Evolutionary conservation across 169 alveolate genomes (phyloP).

Genomic region (Babesia divergens): DNA sequence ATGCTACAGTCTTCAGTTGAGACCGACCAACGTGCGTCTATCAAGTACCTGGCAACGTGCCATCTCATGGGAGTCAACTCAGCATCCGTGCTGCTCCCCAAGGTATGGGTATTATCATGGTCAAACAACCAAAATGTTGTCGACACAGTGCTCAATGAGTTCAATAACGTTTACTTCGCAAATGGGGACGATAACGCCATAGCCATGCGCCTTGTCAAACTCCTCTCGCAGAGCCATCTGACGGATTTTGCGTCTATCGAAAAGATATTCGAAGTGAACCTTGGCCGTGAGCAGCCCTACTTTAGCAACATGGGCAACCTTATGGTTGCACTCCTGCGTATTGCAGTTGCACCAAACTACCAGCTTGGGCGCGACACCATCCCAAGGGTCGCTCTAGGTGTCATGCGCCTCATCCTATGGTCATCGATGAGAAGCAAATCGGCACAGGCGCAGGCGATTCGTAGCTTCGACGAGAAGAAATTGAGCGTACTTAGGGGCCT

Average conservation of each 20-base stretch:
- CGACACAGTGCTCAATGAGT: constrained; percentile 71
- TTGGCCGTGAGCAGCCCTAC: constrained; percentile 23
- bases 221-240: constrained; percentile 21
- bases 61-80: constrained; percentile 69
- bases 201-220: constrained; percentile 26
- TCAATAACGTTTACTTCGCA: constrained; percentile 48
- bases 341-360: constrained; percentile 44
- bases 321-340: constrained; percentile 37
- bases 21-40: constrained; percentile 72
- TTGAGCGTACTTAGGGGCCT: constrained; percentile 18
- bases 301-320: constrained; percentile 18
- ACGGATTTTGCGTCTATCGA: constrained; percentile 53
- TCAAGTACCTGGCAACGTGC: constrained; percentile 62
- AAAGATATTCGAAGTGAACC: constrained; percentile 59
- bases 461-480: constrained; percentile 30
- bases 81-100: constrained; percentile 65
- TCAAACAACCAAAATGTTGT: constrained; percentile 73
- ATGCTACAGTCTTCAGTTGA: constrained; percentile 69
- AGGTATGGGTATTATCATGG: constrained; percentile 76
- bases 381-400: constrained; percentile 26
- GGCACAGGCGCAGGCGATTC: constrained; percentile 3
- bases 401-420: constrained; percentile 29
- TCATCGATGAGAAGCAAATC: constrained; percentile 22
- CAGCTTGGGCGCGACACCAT: constrained; percentile 13
- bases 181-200: constrained; percentile 16